phyloP scores from a whole-genome alignment of 768 basidiomycete genomes.

The Pisolithus albus region DNA sequence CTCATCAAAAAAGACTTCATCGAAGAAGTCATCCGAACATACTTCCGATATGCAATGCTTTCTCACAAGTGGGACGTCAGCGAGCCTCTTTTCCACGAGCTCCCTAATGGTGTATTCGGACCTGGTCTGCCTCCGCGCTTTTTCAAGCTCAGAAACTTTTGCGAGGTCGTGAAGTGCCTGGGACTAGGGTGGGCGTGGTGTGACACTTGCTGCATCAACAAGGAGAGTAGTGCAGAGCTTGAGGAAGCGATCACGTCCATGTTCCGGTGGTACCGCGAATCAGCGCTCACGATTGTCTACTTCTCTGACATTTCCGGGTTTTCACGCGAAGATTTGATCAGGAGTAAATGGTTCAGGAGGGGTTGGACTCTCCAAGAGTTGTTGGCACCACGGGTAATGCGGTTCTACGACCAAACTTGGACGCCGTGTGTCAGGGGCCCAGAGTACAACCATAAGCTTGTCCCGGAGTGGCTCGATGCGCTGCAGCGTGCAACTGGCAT shows the following conservation, averaged over 20 bases:
- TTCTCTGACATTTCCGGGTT: constrained; percentile 1
- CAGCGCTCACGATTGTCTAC: constrained; percentile 7
- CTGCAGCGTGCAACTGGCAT: constrained; percentile 1
- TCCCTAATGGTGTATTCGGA: not conserved
- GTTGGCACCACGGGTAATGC: constrained; percentile 1
- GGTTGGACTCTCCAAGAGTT: constrained; percentile 4
- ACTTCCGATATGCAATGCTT: constrained; percentile 8
- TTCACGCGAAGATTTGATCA: not conserved
- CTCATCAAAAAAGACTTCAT: constrained; percentile 1
- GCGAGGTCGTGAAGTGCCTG: not conserved
- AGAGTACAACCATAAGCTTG: constrained; percentile 5
- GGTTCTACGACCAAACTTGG: constrained; percentile 5
- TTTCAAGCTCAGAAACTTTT: constrained; percentile 3
- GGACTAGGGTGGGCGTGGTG: constrained; percentile 4
- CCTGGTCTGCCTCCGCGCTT: not conserved
- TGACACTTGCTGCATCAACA: constrained; percentile 12
- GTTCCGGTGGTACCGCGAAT: constrained; percentile 9
- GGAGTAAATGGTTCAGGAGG: constrained; percentile 5
- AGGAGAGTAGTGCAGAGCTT: constrained; percentile 12
- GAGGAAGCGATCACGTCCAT: constrained; percentile 5
- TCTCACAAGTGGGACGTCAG: constrained; percentile 6
- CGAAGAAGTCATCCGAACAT: constrained; percentile 2
- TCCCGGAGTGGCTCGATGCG: not conserved
- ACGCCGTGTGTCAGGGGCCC: not conserved
- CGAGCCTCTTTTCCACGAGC: constrained; percentile 3